These are phyloP conservation scores for Lavandula angustifolia DNA, from an alignment of 257 asterid species.

Conservation along the genomic window DNA sequence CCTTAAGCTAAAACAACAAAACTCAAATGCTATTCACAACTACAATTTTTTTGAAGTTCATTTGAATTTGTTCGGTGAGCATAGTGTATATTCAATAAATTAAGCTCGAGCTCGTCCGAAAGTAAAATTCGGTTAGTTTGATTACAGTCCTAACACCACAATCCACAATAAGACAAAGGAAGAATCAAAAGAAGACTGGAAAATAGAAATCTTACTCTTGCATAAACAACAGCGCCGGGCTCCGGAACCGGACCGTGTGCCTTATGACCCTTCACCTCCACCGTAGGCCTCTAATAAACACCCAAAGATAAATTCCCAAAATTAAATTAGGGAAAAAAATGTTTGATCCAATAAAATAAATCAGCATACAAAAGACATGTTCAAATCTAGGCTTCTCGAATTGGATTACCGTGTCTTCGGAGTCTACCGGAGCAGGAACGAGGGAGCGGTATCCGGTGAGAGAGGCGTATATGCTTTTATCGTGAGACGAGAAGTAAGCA, in stretches of 20 bases:
- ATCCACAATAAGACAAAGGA: no score
- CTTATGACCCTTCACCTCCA: slow-evolving; percentile 86
- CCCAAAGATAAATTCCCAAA: slow-evolving; percentile 25
- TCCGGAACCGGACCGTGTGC: slow-evolving; percentile 96
- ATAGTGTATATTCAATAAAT: no score
- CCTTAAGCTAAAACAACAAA: slow-evolving; percentile 14
- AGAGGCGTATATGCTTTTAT: slow-evolving; percentile 65
- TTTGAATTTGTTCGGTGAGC: neutral
- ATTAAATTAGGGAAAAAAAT: neutral
- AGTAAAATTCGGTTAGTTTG: no score
- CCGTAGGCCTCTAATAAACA: slow-evolving; percentile 61
- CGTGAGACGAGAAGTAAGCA: slow-evolving; percentile 59
- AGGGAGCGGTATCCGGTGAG: slow-evolving; percentile 74
- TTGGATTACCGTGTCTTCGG: slow-evolving; percentile 56
- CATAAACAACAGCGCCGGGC: slow-evolving; percentile 76
- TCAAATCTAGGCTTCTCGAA: neutral
- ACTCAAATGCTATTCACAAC: neutral
- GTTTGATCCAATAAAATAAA: neutral
- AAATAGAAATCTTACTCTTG: slow-evolving; percentile 56
- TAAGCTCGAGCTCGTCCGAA: no score
- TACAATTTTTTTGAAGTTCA: neutral
- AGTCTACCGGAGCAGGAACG: slow-evolving; percentile 48
- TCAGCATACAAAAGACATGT: neutral
- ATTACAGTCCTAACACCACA: no score
- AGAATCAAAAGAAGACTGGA: neutral